Evolutionary conservation across 257 asterid species (phyloP).

Genomic region (Apocynum venetum): DNA sequence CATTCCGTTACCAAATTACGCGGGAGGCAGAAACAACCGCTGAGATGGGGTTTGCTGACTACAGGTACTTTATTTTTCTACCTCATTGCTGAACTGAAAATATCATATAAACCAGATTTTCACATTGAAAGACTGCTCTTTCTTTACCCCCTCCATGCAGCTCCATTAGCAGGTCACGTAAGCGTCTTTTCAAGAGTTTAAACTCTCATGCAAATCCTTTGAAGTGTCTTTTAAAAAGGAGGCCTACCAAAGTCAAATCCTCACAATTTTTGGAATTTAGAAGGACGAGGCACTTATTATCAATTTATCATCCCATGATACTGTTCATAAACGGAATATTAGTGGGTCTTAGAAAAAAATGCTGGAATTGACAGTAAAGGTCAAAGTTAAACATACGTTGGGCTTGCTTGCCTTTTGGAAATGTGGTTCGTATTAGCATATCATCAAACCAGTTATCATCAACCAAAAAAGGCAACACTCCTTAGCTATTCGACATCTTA

Average conservation of each 20-base stretch:
- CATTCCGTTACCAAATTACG: conserved; percentile 58
- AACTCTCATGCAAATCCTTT: background rate
- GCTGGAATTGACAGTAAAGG: background rate
- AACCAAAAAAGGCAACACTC: background rate
- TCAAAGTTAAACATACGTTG: background rate
- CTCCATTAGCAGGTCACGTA: background rate
- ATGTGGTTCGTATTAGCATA: background rate
- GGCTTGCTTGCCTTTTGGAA: background rate
- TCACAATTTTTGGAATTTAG: background rate
- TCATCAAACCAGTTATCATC: conserved; percentile 14
- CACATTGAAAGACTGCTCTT: background rate
- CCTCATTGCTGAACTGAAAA: background rate
- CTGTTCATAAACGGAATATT: no score
- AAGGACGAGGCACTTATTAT: conserved; percentile 4
- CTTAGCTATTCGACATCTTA: conserved; percentile 24
- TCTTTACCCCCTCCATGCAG: background rate
- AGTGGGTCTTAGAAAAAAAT: background rate
- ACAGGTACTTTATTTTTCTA: conserved; percentile 24
- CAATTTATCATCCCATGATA: background rate
- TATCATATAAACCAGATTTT: background rate
- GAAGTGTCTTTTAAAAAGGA: background rate
- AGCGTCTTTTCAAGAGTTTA: background rate
- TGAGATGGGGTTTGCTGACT: background rate
- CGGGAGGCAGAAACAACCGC: conserved; percentile 23
- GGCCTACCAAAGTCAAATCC: background rate